A percentile compares a stretch with the other conserved stretches of the same genome.
These are phyloP conservation scores for Leccinum pallidistipes DNA, from an alignment of 1,284 basidiomycete genomes.

Conservation along the genomic window DNA sequence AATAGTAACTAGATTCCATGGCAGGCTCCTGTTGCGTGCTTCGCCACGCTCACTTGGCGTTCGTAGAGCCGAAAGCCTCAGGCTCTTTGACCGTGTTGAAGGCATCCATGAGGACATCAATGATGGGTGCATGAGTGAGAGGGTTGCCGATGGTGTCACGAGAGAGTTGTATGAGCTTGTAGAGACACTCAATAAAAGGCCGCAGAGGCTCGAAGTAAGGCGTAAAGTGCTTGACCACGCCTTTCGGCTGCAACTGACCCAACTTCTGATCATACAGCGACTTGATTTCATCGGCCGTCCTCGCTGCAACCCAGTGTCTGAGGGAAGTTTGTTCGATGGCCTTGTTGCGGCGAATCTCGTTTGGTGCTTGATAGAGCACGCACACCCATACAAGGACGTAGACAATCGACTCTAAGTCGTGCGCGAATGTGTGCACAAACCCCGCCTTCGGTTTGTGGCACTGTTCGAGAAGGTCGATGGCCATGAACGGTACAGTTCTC, in stretches of 20 bases:
- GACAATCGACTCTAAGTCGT: not conserved
- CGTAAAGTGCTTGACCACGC: not conserved
- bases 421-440: not conserved
- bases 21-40: not conserved
- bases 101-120: not conserved
- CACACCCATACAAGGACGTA: not conserved
- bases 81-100: not conserved
- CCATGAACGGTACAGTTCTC: conserved; percentile 1
- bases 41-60: not conserved
- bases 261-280: not conserved
- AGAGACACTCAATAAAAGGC: not conserved
- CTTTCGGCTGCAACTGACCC: not conserved
- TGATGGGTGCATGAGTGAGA: not conserved
- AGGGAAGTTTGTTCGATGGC: not conserved
- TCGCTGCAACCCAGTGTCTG: not conserved
- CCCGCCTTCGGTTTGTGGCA: not conserved
- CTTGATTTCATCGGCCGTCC: not conserved
- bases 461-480: not conserved
- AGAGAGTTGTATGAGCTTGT: not conserved
- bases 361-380: not conserved
- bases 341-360: not conserved
- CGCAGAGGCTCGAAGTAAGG: no score
- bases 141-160: not conserved
- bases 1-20: not conserved
- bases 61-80: not conserved